These are phyloP conservation scores for Rutstroemia sp. DNA, from an alignment of 2,329 filamentous ascomycete species.

Conservation along the genomic window DNA sequence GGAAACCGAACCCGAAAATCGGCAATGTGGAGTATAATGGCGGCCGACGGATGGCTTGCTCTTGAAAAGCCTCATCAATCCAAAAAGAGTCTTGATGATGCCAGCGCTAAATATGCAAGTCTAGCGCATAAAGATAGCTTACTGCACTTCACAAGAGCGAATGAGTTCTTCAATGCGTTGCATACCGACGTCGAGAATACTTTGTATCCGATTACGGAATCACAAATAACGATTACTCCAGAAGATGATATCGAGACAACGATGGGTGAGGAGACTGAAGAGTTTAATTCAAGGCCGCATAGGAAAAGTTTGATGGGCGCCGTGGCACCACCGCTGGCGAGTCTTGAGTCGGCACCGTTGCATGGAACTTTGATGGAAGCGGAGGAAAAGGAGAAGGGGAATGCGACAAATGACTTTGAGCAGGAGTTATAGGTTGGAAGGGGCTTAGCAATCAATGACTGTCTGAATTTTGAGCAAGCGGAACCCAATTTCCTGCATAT, in stretches of 20 bases:
- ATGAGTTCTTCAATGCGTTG: conserved; percentile 44
- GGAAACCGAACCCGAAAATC: conserved; percentile 75
- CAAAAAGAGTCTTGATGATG: conserved; percentile 67
- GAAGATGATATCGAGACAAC: conserved; percentile 9
- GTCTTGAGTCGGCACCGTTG: conserved; percentile 45
- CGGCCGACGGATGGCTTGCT: conserved; percentile 75
- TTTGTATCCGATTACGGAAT: conserved; percentile 24
- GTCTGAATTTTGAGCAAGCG: background rate
- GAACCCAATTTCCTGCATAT: conserved; percentile 2
- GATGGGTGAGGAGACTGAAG: conserved; percentile 40
- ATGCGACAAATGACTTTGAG: conserved; percentile 1
- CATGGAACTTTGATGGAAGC: conserved; percentile 11
- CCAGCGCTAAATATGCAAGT: conserved; percentile 46
- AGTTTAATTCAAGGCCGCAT: conserved; percentile 43
- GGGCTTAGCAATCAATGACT: background rate
- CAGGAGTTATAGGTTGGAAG: background rate
- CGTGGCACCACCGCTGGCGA: conserved; percentile 30
- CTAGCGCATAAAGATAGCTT: conserved; percentile 45
- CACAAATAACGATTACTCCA: conserved; percentile 7
- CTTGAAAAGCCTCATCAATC: conserved; percentile 72
- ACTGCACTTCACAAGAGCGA: conserved; percentile 42
- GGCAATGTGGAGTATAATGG: conserved; percentile 79
- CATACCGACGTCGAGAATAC: conserved; percentile 33
- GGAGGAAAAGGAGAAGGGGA: background rate
- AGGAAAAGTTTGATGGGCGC: conserved; percentile 47